Evolutionary conservation across 1,284 basidiomycete genomes (phyloP), one percentile per base, ranked within the genome.

Genomic region (Trichosporon asahii): DNA sequence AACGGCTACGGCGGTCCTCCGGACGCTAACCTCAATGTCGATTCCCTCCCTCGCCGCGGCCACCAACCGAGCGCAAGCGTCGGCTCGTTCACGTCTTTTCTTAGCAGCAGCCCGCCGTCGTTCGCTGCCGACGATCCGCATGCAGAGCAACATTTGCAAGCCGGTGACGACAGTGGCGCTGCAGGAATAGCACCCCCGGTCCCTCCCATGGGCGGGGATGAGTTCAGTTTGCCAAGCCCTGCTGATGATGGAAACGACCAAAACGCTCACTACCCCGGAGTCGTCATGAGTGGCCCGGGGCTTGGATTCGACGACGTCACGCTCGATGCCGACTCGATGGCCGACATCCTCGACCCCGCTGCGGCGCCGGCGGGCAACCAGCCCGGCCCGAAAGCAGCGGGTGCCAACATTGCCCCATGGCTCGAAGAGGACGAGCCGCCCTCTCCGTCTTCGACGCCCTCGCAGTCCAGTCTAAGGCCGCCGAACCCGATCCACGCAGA

Each of bases 321-420:
- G 29, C 72, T 79, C 68, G 66, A 67, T 66, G 67, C 66, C 68
- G 75, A 73, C 29, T 69, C 70, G 14, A 78, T 81, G 78, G 76
- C 78, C 21, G 81, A 76, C 68, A 79, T 82, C 27, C 67, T 82
- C 14, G 80, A 81, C 69, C 75, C 76, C 0, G 69, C 70, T 9
- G 76, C 79, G 25, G 66, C 73, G 2, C 29, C 57, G 29, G 29
- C 64, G 7, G 33, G 55, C 49, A 37, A 8, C 18, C 65, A 44
- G n/a, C 63, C 25, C 66, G 49, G 6, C 57, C n/a, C 61, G 49
- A 74, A 46, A 70, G 69, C 63, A 64, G 72, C 69, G 2, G 70
- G 73, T 0, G 73, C 77, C 21, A 83, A 81, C 68, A 81, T 82
- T 65, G 81, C 81, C 8, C 81, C 81, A 8, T 83, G 81, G 81